Evolutionary conservation across 768 basidiomycete genomes (phyloP).

Genomic region (Suillus cothurnatus): DNA sequence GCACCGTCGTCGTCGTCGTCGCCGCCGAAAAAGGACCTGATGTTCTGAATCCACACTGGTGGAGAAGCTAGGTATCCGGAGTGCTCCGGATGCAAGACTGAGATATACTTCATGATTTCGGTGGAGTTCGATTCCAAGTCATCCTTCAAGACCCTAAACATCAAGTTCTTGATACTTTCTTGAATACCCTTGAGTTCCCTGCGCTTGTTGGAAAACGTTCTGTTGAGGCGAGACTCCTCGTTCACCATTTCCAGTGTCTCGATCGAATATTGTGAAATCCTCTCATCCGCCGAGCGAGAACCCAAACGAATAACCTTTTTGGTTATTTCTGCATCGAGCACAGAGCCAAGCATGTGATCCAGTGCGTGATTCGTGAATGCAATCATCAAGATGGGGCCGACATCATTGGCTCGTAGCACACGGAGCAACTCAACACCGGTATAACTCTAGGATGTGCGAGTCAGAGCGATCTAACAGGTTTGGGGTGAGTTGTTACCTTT

Average conservation of each 20-base stretch:
- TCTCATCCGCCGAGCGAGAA: conserved; percentile 60
- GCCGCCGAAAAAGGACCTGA: conserved; percentile 21
- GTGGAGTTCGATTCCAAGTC: conserved; percentile 36
- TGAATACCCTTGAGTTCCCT: conserved; percentile 46
- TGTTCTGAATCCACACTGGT: conserved; percentile 48
- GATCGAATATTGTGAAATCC: conserved; percentile 61
- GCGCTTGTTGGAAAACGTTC: conserved; percentile 35
- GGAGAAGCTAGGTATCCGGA: conserved; percentile 42
- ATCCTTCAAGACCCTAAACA: conserved; percentile 42
- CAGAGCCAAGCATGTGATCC: conserved; percentile 67
- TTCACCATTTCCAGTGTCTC: conserved; percentile 55
- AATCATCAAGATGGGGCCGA: conserved; percentile 57
- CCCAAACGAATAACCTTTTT: conserved; percentile 68
- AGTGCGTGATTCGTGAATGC: conserved; percentile 82
- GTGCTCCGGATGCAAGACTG: conserved; percentile 51
- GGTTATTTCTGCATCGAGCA: conserved; percentile 68
- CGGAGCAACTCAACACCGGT: conserved; percentile 72
- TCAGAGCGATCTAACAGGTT: neutral
- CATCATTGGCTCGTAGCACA: conserved; percentile 54
- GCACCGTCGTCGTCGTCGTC: conserved; percentile 20
- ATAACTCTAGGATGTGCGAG: conserved; percentile 47
- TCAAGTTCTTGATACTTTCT: conserved; percentile 46
- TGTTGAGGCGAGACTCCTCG: conserved; percentile 43
- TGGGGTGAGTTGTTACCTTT: conserved; percentile 45
- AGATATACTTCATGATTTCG: conserved; percentile 45